A percentile compares a stretch with the other conserved stretches of the same genome.
phyloP scores from a whole-genome alignment of 148 eudicot genomes.

The Amaranthus hypochondriacus region DNA sequence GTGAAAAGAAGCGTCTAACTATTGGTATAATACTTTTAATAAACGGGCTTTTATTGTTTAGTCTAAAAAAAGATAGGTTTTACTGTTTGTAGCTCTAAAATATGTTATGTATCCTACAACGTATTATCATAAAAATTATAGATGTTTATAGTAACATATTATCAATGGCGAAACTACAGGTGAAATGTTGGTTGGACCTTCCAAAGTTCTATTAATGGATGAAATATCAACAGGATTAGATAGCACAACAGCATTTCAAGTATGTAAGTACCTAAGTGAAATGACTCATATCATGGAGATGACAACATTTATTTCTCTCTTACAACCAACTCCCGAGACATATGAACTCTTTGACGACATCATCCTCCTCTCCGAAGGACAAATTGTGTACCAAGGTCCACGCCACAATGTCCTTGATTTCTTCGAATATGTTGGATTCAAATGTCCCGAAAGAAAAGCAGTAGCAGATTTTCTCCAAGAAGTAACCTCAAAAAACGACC shows the following conservation, averaged over 20 bases:
- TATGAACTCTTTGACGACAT: constrained; percentile 69
- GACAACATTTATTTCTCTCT: constrained; percentile 65
- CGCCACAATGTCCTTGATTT: constrained; percentile 53
- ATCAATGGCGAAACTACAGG: constrained; percentile 29
- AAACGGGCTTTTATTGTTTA: too few species aligned
- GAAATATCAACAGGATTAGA: constrained; percentile 85
- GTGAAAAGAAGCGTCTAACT: constrained; percentile 78
- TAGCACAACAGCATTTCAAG: constrained; percentile 69
- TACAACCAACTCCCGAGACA: constrained; percentile 77
- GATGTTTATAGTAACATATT: not conserved
- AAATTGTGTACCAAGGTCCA: constrained; percentile 74
- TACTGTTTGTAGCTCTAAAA: too few species aligned
- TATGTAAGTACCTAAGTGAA: constrained; percentile 60
- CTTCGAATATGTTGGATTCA: constrained; percentile 56
- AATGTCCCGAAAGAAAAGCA: constrained; percentile 67
- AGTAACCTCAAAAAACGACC: constrained; percentile 77
- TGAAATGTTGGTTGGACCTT: constrained; percentile 81
- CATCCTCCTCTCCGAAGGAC: constrained; percentile 68
- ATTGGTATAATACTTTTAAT: constrained; percentile 34
- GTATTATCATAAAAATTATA: too few species aligned
- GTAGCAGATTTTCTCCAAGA: constrained; percentile 83
- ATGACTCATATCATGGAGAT: constrained; percentile 67
- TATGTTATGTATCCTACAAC: too few species aligned
- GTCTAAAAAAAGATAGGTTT: too few species aligned
- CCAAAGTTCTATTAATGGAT: constrained; percentile 65